Evolutionary conservation across 1,284 basidiomycete species (phyloP), one percentile per base, ranked within the genome.

Genomic region (Tilletia walkeri): DNA sequence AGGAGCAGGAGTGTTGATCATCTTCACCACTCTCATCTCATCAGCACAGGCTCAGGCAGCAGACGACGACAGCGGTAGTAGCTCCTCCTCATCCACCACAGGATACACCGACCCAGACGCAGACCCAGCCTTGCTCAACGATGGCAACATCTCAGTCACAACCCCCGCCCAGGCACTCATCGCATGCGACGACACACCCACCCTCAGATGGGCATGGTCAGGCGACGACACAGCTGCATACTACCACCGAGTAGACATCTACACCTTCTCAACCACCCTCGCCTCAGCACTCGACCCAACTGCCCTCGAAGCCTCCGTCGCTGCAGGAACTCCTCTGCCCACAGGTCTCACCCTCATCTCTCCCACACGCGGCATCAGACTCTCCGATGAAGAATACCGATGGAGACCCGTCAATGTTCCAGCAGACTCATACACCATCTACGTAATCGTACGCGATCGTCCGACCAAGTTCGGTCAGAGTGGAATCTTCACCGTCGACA

Each of bases 241-340:
- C 36, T 63, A 63, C 12, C 59, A 63, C n/a, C 59, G 59, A 9
- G 59, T 63, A 34, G 59, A 63, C 59, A 63, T 63, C 39, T 63
- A 41, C 12, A 20, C 59, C 4, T 18, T 9, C 59, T 63, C 59
- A 9, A 63, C 6, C 36, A 63, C 59, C 59, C 36, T 63, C 30
- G 36, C 59, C 30, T 34, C 34, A 4, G 59, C 59, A 7, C 9
- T 63, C 36, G 38, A 63, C n/a, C 59, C 59, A 41, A n/a, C 59
- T 14, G 12, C 36, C 7, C 7, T 63, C 59, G 59, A 63, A 16
- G 34, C 34, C 34, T 18, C 30, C 6, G 38, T 38, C 12, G 59
- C 14, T 36, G 59, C 59, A 38, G 59, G 59, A 34, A n/a, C 36
- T 2, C 12, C 34, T 6, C 36, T 63, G 3, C 59, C 59, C 36